Base-by-base conservation (phyloP, 805 yeast species). In the Barnettozyma californica region DNA sequence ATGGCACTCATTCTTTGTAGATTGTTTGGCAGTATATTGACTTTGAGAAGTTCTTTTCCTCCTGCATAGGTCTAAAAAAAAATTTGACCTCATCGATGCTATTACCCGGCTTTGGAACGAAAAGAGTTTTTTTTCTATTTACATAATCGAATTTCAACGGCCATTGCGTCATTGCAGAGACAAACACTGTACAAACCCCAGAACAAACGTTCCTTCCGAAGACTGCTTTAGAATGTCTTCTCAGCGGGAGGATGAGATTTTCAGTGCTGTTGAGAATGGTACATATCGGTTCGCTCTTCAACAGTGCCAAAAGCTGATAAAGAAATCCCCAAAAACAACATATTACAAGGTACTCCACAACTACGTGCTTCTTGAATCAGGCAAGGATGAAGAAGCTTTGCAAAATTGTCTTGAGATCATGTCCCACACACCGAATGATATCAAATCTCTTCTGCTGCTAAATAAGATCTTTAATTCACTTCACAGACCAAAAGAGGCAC, bases 1-100 rank as follows among this genome's bases (percentile, higher is more conserved):
- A 86, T 76, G 11, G 91, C 79, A 16, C 90, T 82, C 92, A 85
- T 86, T 13, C 43, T 42, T 10, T 25, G 2, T 27, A 7, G 10
- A 13, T 25, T 14, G 25, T n/a, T 13, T 11, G 5, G 13, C 9
- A 23, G 25, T 23, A 8, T 23, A 23, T 20, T 5, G 19, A 2
- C 14, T 11, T 36, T 37, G 9, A 18, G 14, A n/a, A 21, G 16
- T 13, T 9, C 16, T 18, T 23, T 21, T 4, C 16, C 4, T 13
- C n/a, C 9, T 20, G 14, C 16, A 35, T 11, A 18, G 5, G 9
- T 23, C 5, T 8, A 36, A 45, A 45, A 48, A 45, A 45, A 45
- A 35, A 45, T 38, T 42, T 44, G 33, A 48, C 45, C 51, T 48
- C 51, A 48, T 48, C 51, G 33, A 3, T 29, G 16, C n/a, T 29